Percentiles rank a stretch among this genome's conserved stretches.
These are phyloP conservation scores for Rachicladosporium sp. DNA, from an alignment of 2,329 filamentous ascomycete species.

Conservation along the genomic window DNA sequence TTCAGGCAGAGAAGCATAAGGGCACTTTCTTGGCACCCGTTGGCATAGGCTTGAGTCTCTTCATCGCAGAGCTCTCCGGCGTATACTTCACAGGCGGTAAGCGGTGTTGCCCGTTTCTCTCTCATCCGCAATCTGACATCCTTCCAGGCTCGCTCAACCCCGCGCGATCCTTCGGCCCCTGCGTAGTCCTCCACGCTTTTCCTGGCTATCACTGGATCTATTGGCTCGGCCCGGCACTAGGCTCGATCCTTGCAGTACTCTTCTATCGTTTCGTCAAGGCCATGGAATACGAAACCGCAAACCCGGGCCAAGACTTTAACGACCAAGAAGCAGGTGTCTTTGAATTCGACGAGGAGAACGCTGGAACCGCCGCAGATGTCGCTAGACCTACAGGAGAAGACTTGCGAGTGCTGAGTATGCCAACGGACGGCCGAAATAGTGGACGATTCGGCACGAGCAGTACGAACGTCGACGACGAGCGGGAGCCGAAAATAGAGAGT, in stretches of 20 bases:
- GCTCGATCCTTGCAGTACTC: slow-evolving; percentile 33
- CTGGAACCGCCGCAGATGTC: slow-evolving; percentile 19
- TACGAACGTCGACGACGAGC: too few relatives aligned
- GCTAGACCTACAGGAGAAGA: slow-evolving; percentile 10
- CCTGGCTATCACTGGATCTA: slow-evolving; percentile 39
- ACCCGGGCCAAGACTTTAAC: slow-evolving; percentile 36
- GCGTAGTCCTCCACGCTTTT: slow-evolving; percentile 31
- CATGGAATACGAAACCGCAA: slow-evolving; percentile 39
- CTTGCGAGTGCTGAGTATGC: not conserved
- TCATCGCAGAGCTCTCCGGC: slow-evolving; percentile 34
- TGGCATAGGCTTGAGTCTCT: slow-evolving; percentile 30
- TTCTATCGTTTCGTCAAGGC: slow-evolving; percentile 39
- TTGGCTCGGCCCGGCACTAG: slow-evolving; percentile 37
- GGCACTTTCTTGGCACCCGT: slow-evolving; percentile 29
- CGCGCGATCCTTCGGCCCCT: slow-evolving; percentile 37
- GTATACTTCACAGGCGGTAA: slow-evolving; percentile 34
- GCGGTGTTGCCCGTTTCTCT: not conserved
- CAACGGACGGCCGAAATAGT: too few relatives aligned
- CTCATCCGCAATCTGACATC: not conserved
- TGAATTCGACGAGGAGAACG: slow-evolving; percentile 25
- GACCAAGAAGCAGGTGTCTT: slow-evolving; percentile 28
- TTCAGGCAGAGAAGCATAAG: slow-evolving; percentile 28
- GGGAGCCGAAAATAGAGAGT: too few relatives aligned
- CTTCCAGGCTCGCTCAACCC: slow-evolving; percentile 32
- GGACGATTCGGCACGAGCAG: too few relatives aligned